Conservation (phyloP, 2,329 filamentous ascomycete genomes). For the Lizonia empirigonia region DNA sequence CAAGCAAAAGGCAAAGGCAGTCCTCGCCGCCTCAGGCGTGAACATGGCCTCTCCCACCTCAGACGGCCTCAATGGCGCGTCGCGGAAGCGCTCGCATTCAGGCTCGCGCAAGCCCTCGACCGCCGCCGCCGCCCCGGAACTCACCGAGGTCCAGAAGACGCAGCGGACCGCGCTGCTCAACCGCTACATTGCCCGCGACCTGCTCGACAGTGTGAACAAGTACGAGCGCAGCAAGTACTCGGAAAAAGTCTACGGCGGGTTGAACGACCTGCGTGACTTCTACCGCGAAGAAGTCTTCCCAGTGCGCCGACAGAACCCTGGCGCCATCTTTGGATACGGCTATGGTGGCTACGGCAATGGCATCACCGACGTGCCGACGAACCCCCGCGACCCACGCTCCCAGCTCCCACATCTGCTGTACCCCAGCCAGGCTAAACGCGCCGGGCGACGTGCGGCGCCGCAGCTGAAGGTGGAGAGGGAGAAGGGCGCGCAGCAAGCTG, state of each 20-base stretch:
- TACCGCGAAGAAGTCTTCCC: constrained; percentile 59
- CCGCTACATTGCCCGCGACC: constrained; percentile 69
- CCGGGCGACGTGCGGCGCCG: constrained; percentile 76
- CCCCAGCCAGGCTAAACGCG: constrained; percentile 74
- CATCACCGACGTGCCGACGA: constrained; percentile 64
- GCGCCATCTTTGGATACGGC: constrained; percentile 68
- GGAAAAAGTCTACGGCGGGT: constrained; percentile 70
- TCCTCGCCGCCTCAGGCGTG: constrained; percentile 60
- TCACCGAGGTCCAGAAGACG: constrained; percentile 47
- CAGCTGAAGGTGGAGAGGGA: constrained; percentile 80
- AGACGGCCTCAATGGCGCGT: constrained; percentile 55
- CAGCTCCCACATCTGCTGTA: constrained; percentile 69
- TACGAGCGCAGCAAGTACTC: constrained; percentile 53
- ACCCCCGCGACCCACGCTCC: constrained; percentile 57
- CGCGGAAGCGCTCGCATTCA: constrained; percentile 65
- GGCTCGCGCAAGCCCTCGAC: constrained; percentile 59
- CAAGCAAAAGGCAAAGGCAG: constrained; percentile 65
- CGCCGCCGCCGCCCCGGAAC: constrained; percentile 38
- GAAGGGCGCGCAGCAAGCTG: constrained; percentile 80
- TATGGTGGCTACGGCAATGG: constrained; percentile 91
- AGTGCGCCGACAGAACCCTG: constrained; percentile 62
- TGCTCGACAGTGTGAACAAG: constrained; percentile 62
- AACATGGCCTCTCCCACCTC: constrained; percentile 42
- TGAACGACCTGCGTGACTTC: constrained; percentile 36
- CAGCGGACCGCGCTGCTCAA: constrained; percentile 59